These are phyloP conservation scores for Silene uniflora DNA, from an alignment of 148 eudicot species.

Conservation along the genomic window DNA sequence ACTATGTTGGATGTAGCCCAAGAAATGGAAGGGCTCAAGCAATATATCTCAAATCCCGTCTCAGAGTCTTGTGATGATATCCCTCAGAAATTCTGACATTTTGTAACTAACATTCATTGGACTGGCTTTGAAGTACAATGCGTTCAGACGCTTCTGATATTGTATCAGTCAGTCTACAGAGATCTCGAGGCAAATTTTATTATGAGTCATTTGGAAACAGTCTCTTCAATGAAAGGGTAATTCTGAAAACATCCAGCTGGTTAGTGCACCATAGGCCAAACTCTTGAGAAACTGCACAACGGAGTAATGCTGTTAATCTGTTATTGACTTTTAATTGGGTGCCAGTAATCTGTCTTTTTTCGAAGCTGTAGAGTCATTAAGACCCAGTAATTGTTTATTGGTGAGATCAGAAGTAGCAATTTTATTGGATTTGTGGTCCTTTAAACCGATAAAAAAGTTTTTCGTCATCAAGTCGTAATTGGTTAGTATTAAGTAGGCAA, in stretches of 20 bases:
- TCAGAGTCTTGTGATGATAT: conserved; percentile 25
- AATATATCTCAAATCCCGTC: conserved; percentile 37
- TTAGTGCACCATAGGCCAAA: not conserved
- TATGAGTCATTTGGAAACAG: not conserved
- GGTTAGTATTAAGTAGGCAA: conserved; percentile 16
- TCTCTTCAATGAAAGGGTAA: not conserved
- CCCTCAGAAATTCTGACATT: conserved; percentile 10
- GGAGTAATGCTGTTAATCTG: not conserved
- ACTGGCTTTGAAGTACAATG: not conserved
- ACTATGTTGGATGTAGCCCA: conserved; percentile 71
- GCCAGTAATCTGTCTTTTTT: not conserved
- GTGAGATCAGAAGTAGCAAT: not conserved
- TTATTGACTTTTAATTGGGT: not conserved
- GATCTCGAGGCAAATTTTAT: not conserved
- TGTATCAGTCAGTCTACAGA: not conserved
- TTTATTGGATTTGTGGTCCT: conserved; percentile 27
- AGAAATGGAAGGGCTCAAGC: conserved; percentile 57
- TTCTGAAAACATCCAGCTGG: not conserved
- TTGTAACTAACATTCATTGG: not conserved
- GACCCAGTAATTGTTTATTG: not conserved
- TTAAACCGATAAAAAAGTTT: not conserved
- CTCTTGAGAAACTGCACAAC: not conserved
- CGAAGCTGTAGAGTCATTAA: not conserved
- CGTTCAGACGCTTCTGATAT: not conserved
- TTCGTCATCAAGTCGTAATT: conserved; percentile 11